Evolutionary conservation across 1,139 yeast genomes (phyloP), one percentile per base, ranked within the genome.

Genomic region (Suhomyces bribrorum): DNA sequence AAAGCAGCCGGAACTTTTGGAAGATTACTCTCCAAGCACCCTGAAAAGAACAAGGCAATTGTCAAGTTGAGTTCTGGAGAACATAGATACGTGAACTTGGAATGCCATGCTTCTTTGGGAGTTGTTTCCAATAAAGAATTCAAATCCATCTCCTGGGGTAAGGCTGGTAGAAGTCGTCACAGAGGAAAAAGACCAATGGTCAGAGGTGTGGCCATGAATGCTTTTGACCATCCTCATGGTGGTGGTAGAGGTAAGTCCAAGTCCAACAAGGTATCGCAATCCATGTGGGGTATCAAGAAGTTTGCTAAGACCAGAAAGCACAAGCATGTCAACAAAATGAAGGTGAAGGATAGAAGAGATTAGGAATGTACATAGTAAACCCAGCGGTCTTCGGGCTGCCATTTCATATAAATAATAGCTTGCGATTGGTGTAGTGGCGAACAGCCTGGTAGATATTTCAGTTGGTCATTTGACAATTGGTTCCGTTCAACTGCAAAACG

Each of bases 201-300:
- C 27, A 86, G 99, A 75, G 99, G 99, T 79, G 88, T 89, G 53
- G 98, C 98, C 37, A 88, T 88, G 96, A 92, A 92, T 68, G 94
- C 95, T 45, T 81, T 83, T 59, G 97, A 92, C 66, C 99, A 92
- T 73, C 99, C 99, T 51, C 94, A 89, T 58, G 99, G 99, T 76
- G 99, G 99, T 84, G 99, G 99, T 70, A 85, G 98, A 77, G 99
- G 99, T 79, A 94, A 92, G 66, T 86, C 96, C 43, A 92, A 94
- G 81, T 87, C 96, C 48, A 90, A 90, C 67, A 90, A 88, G 72
- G 77, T 86, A 38, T 86, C 97, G 11, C 89, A 86, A 73, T 86
- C 96, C 44, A 94, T 95, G 67, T 92, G 97, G 97, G 98, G 99
- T 59, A 83, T 83, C 50, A 90, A 90, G 78, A 94, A 92, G 65